These are phyloP conservation scores for Morella rubra DNA, from an alignment of 306 rosid genomes.

Conservation along the genomic window DNA sequence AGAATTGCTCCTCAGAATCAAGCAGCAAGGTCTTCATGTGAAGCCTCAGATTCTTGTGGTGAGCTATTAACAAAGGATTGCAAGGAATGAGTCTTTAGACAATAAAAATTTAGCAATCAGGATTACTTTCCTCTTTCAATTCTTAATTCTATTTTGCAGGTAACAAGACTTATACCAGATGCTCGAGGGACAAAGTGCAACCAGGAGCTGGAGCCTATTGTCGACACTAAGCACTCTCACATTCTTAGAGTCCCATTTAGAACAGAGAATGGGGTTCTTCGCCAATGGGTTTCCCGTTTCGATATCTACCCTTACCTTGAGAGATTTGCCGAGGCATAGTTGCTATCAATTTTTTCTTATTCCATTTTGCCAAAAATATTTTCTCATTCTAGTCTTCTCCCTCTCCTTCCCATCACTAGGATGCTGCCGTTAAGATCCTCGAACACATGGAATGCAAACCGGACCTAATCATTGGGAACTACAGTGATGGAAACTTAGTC, in stretches of 20 bases:
- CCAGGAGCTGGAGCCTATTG: conserved; percentile 69
- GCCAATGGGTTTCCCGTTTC: conserved; percentile 89
- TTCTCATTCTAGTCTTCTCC: conserved; percentile 17
- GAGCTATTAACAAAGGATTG: conserved; percentile 23
- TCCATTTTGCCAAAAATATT: not conserved
- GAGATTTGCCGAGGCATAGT: conserved; percentile 67
- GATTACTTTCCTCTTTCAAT: not conserved
- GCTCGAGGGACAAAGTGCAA: conserved; percentile 85
- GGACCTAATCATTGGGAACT: conserved; percentile 84
- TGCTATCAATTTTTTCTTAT: not conserved
- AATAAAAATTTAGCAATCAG: not conserved
- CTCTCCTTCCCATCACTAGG: conserved; percentile 33
- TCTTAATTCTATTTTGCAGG: conserved; percentile 35
- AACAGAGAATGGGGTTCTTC: conserved; percentile 62
- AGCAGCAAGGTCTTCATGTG: conserved; percentile 72
- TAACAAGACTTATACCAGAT: conserved; percentile 86
- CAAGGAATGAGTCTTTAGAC: not conserved
- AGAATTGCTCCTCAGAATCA: conserved; percentile 66
- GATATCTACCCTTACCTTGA: conserved; percentile 89
- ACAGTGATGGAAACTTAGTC: conserved; percentile 88
- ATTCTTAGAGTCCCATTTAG: conserved; percentile 82
- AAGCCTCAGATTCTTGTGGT: conserved; percentile 92
- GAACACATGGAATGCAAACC: conserved; percentile 79
- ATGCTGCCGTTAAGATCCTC: conserved; percentile 60
- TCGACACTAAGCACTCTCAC: conserved; percentile 69